These are phyloP conservation scores for Pezicula neosporulosa DNA, from an alignment of 2,329 filamentous ascomycete genomes.

Conservation along the genomic window DNA sequence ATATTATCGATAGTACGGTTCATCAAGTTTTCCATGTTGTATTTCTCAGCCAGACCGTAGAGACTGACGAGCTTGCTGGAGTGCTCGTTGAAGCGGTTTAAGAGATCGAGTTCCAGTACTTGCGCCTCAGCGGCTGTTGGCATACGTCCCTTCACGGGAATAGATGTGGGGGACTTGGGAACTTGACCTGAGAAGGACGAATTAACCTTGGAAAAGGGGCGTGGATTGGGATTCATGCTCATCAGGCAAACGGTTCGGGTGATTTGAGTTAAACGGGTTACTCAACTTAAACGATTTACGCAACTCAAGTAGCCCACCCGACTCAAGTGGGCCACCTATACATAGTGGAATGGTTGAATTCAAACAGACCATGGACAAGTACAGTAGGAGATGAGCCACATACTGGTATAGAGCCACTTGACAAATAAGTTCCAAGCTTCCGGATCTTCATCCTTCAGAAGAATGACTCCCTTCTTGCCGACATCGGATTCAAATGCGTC, in stretches of 20 bases:
- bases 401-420: conserved; percentile 10
- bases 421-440: conserved; percentile 10
- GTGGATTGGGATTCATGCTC: no score
- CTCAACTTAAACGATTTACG: no score
- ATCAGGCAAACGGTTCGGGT: no score
- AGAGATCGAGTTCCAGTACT: conserved; percentile 6
- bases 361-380: no score
- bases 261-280: no score
- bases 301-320: no score
- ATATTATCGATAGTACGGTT: conserved; percentile 15
- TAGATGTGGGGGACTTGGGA: conserved; percentile 3
- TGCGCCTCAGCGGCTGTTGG: not conserved
- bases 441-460: conserved; percentile 9
- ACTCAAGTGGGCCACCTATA: no score
- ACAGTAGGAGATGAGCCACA: not conserved
- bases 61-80: conserved; percentile 6
- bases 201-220: no score
- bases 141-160: not conserved
- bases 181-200: not conserved
- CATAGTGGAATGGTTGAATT: no score
- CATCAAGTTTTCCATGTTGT: conserved; percentile 7
- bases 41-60: conserved; percentile 12
- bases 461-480: conserved; percentile 7
- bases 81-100: conserved; percentile 5
- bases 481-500: conserved; percentile 1